phyloP scores from a whole-genome alignment of 2,329 filamentous ascomycete species.

The Aspergillus candidus region DNA sequence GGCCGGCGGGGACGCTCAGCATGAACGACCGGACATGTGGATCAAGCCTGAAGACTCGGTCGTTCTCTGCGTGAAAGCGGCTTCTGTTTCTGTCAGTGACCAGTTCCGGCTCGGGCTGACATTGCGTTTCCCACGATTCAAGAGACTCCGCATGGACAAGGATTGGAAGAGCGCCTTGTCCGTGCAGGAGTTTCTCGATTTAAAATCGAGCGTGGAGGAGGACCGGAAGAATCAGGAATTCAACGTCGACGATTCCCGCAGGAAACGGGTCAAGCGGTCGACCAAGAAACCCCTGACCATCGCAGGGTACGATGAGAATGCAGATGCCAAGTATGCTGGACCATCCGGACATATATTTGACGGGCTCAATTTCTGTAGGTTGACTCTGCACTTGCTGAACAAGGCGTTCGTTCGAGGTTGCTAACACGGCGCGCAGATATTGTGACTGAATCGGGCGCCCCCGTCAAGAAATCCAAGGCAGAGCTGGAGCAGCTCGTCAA shows the following conservation, averaged over 20 bases:
- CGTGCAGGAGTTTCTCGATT: conserved; percentile 66
- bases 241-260: conserved; percentile 61
- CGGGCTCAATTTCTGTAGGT: conserved; percentile 65
- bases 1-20: conserved; percentile 67
- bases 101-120: conserved; percentile 73
- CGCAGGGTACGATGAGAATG: conserved; percentile 58
- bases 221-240: conserved; percentile 68
- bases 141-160: conserved; percentile 72
- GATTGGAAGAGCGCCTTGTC: conserved; percentile 75
- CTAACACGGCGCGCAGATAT: conserved; percentile 43
- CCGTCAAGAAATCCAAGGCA: conserved; percentile 67
- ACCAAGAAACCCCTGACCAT: conserved; percentile 65
- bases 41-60: conserved; percentile 84
- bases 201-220: conserved; percentile 64
- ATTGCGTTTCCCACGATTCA: conserved; percentile 86
- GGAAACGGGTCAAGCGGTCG: conserved; percentile 55
- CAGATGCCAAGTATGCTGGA: conserved; percentile 49
- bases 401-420: background rate
- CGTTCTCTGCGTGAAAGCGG: conserved; percentile 82
- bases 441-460: conserved; percentile 66
- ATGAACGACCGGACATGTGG: conserved; percentile 84
- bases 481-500: conserved; percentile 79
- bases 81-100: conserved; percentile 67
- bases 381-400: background rate
- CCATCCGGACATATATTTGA: conserved; percentile 63